Evolutionary conservation across 2,329 filamentous ascomycete species (phyloP).

Genomic region (Colletotrichum sp.): DNA sequence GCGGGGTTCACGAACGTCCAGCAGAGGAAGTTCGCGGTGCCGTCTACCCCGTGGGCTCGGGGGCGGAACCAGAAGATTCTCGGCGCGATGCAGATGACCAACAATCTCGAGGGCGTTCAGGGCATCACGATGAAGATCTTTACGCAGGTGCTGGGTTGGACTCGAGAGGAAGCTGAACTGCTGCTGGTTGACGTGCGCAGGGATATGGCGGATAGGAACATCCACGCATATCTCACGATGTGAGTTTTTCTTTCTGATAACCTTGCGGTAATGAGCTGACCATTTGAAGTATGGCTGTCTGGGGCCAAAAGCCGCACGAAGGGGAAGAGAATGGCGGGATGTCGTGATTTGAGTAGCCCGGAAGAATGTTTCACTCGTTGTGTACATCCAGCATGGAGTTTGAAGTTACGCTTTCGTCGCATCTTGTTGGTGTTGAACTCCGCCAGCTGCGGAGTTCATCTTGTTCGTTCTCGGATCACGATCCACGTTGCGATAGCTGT

Average conservation of each 20-base stretch:
- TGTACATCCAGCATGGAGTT: background rate
- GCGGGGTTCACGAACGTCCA: conserved; percentile 39
- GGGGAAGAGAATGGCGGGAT: background rate
- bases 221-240: conserved; percentile 36
- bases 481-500: background rate
- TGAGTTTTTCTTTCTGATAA: conserved; percentile 14
- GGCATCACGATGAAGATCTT: conserved; percentile 36
- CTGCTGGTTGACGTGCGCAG: conserved; percentile 34
- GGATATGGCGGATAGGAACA: conserved; percentile 31
- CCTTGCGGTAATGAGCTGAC: background rate
- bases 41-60: conserved; percentile 40
- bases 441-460: background rate
- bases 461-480: background rate
- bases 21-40: conserved; percentile 32
- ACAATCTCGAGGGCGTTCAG: conserved; percentile 35
- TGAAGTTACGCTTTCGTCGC: background rate
- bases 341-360: background rate
- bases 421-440: background rate
- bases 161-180: conserved; percentile 32
- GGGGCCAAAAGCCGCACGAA: background rate
- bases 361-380: background rate
- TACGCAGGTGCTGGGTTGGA: conserved; percentile 34
- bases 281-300: background rate
- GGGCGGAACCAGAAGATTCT: conserved; percentile 39
- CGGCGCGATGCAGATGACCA: conserved; percentile 38